phyloP scores from a whole-genome alignment of 345 rosid species.

The Firmiana major region DNA sequence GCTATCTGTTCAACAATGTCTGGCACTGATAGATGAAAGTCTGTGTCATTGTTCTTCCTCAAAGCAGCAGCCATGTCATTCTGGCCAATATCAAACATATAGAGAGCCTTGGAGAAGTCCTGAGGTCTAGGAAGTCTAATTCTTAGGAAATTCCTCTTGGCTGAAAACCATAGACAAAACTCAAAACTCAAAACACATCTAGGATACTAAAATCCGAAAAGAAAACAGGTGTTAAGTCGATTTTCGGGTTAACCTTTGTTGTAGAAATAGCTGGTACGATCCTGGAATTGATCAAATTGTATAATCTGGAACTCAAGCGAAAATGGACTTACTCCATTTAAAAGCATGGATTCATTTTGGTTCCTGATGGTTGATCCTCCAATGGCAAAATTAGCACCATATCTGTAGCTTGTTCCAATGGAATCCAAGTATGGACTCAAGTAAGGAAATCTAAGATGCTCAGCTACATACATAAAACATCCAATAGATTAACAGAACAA shows the following conservation, averaged over 20 bases:
- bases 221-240: not conserved
- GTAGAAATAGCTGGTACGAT: constrained; percentile 48
- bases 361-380: constrained; percentile 87
- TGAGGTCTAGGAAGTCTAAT: constrained; percentile 13
- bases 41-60: constrained; percentile 9
- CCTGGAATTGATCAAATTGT: constrained; percentile 65
- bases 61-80: constrained; percentile 21
- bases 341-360: constrained; percentile 67
- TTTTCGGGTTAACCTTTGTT: constrained; percentile 34
- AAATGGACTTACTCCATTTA: constrained; percentile 83
- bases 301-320: constrained; percentile 76
- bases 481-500: not conserved
- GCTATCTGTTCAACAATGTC: constrained; percentile 14
- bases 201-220: not conserved
- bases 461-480: constrained; percentile 45
- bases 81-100: constrained; percentile 18
- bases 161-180: constrained; percentile 7
- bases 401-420: constrained; percentile 64
- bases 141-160: not conserved
- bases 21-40: constrained; percentile 11
- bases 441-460: constrained; percentile 59
- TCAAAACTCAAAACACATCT: not conserved
- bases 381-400: constrained; percentile 87
- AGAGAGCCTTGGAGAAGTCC: constrained; percentile 21
- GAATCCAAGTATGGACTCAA: constrained; percentile 87